These are phyloP conservation scores for Paecilomyces variotii DNA, from an alignment of 2,329 filamentous ascomycete genomes.

Conservation along the genomic window DNA sequence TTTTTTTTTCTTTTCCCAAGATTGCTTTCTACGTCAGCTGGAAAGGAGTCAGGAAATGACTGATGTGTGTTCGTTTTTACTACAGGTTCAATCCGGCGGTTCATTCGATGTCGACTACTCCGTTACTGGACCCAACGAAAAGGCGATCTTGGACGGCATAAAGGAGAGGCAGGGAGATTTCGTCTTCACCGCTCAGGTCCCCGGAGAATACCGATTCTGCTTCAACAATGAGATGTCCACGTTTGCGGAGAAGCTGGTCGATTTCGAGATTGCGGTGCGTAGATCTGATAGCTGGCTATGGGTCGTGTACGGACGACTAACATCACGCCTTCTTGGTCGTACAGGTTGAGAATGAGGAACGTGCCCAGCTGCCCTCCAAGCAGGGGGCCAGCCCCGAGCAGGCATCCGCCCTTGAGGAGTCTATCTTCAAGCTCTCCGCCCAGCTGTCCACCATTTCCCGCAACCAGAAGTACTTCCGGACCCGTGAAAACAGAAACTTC, in stretches of 20 bases:
- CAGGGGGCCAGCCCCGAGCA: slow-evolving; percentile 84
- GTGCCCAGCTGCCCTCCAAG: slow-evolving; percentile 75
- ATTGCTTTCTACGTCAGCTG: not conserved
- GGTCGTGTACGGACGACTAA: not conserved
- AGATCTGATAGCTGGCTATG: not conserved
- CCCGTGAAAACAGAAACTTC: slow-evolving; percentile 97
- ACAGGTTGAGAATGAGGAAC: slow-evolving; percentile 84
- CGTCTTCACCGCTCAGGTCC: slow-evolving; percentile 84
- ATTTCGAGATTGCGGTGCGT: slow-evolving; percentile 90
- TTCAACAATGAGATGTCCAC: slow-evolving; percentile 99
- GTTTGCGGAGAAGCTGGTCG: slow-evolving; percentile 93
- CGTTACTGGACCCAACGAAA: slow-evolving; percentile 73
- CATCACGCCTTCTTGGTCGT: not conserved
- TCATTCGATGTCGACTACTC: slow-evolving; percentile 95
- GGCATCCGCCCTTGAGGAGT: slow-evolving; percentile 81
- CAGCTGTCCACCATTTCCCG: slow-evolving; percentile 89
- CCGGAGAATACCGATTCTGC: slow-evolving; percentile 92
- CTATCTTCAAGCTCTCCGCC: slow-evolving; percentile 87
- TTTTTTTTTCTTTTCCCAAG: not conserved
- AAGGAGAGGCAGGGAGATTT: slow-evolving; percentile 97
- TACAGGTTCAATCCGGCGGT: slow-evolving; percentile 90
- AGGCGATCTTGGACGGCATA: slow-evolving; percentile 71
- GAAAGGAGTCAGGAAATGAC: not conserved
- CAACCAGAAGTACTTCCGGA: slow-evolving; percentile 99
- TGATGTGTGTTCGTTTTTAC: not conserved